phyloP scores from a whole-genome alignment of 805 yeast genomes.

The Saccharomycopsis microspora region DNA sequence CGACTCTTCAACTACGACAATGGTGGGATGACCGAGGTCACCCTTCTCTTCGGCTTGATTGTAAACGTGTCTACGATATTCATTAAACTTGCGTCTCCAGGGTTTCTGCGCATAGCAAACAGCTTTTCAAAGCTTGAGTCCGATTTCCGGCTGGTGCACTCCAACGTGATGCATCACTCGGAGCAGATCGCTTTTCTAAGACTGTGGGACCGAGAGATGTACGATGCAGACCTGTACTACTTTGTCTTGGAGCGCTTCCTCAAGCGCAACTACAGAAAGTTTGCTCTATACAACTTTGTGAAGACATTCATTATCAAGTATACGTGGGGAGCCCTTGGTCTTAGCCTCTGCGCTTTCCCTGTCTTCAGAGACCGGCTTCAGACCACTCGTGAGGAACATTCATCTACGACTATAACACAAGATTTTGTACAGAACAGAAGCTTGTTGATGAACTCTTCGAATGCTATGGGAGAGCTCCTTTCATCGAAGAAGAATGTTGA shows the following conservation, averaged over 20 bases:
- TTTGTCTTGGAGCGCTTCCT: conserved; percentile 72
- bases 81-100: conserved; percentile 73
- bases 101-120: conserved; percentile 71
- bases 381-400: conserved; percentile 24
- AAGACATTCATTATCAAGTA: conserved; percentile 85
- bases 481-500: conserved; percentile 77
- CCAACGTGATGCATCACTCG: conserved; percentile 63
- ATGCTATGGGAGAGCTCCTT: conserved; percentile 78
- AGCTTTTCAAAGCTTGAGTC: conserved; percentile 76
- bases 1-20: conserved; percentile 33
- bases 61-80: conserved; percentile 73
- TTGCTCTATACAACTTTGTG: conserved; percentile 70
- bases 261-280: conserved; percentile 63
- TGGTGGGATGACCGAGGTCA: conserved; percentile 68
- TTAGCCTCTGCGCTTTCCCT: conserved; percentile 79
- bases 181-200: conserved; percentile 83
- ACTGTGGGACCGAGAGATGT: conserved; percentile 74
- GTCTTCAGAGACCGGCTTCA: conserved; percentile 52
- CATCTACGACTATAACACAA: conserved; percentile 12
- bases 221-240: conserved; percentile 65
- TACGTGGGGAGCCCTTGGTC: conserved; percentile 93
- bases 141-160: conserved; percentile 70
- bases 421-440: conserved; percentile 77
- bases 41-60: conserved; percentile 63
- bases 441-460: conserved; percentile 71